Evolutionary conservation across 2,329 filamentous ascomycete species (phyloP), one percentile per base, ranked within the genome.

Genomic region (Colletotrichum destructivum): DNA sequence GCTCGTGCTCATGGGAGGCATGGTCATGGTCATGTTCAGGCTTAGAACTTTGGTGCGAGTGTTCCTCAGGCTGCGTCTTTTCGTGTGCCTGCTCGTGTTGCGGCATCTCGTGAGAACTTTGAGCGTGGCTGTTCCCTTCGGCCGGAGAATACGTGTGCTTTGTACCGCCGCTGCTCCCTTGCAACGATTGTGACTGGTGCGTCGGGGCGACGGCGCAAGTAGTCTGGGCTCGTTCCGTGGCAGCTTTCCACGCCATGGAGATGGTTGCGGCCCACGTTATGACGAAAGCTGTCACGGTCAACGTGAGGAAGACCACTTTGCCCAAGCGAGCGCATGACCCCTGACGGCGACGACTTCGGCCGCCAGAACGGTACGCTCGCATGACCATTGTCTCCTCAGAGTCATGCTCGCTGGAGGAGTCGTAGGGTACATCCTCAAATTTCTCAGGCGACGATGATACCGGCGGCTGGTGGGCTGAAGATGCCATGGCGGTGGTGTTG

Each of bases 381-480:
- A 52, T 52, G 21, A 52, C n/a, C 49, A 52, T 52, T 13, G 49
- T 31, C 49, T 52, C 49, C 26, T 52, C 49, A 26, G 49, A 52
- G 9, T 52, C 49, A 52, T 52, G 49, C 26, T 52, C 49, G 21
- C 49, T 52, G 11, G 49, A 11, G 15, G 49, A 52, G n/a, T 52
- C 49, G 49, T 52, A 52, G 12, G 49, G 4, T 1, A 26, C 13
- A 9, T 52, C 49, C 21, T 52, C 49, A 31, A 52, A 31, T 4
- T 52, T 52, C n/a, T 52, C 49, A 26, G 26, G 23, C 6, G 9
- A 21, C 6, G 49, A 23, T 9, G 49, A 23, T 6, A 52, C n/a
- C 21, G 31, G 26, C 4, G 49, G n/a, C 26, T 52, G 21, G 4
- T 52, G 21, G n/a, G 23, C 7, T 4, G 49, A 52, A 15, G 49